A percentile compares a stretch with the other conserved stretches of the same genome.
phyloP scores from a whole-genome alignment of 1,139 yeast genomes.

The Pichia sp. region DNA sequence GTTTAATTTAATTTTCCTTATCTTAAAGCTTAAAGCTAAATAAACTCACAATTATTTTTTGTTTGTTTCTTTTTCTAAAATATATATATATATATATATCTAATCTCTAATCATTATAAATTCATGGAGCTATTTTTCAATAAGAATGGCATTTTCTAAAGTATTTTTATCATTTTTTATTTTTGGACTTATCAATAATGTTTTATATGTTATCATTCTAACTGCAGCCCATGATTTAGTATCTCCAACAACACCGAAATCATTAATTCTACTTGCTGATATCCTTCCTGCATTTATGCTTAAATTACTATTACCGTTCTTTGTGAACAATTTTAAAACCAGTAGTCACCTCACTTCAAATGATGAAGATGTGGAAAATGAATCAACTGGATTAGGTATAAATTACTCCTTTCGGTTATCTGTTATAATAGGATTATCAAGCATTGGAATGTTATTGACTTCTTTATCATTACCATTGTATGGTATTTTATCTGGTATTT shows the following conservation, averaged over 20 bases:
- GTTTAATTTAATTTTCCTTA: no score
- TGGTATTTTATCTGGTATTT: slow-evolving; percentile 59
- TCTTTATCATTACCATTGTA: slow-evolving; percentile 35
- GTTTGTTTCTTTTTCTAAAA: no score
- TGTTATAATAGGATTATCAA: slow-evolving; percentile 51
- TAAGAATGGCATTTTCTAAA: background rate
- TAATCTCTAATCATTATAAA: no score
- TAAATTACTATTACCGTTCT: slow-evolving; percentile 73
- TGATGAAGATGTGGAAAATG: no score
- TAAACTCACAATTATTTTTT: no score
- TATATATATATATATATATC: no score
- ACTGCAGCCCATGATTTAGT: slow-evolving; percentile 91
- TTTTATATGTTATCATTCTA: slow-evolving; percentile 81
- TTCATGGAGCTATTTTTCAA: no score
- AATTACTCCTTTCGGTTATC: slow-evolving; percentile 54
- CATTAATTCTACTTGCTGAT: slow-evolving; percentile 78
- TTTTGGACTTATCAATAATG: slow-evolving; percentile 83
- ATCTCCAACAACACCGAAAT: slow-evolving; percentile 78
- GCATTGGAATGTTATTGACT: slow-evolving; percentile 70
- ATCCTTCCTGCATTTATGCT: slow-evolving; percentile 73
- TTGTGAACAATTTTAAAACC: slow-evolving; percentile 41
- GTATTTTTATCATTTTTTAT: slow-evolving; percentile 59
- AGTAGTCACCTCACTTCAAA: background rate
- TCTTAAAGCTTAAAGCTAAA: no score
- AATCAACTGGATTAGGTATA: slow-evolving; percentile 26